These are phyloP conservation scores for Uronychia setigera DNA, from an alignment of 73 alveolate genomes.

Conservation along the genomic window DNA sequence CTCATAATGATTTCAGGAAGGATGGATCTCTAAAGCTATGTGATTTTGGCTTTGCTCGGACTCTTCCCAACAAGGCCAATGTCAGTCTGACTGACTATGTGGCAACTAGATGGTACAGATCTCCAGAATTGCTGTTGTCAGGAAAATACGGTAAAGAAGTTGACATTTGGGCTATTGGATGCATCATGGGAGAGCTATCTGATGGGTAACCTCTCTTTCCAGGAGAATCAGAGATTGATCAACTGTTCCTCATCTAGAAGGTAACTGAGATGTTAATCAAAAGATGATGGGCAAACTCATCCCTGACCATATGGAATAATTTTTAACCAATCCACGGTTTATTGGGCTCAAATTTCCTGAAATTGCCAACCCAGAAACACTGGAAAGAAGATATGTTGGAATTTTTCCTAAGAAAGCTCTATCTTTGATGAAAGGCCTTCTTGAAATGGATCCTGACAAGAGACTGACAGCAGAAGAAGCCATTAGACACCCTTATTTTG, in stretches of 20 bases:
- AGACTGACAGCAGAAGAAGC: conserved; percentile 90
- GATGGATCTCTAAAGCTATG: conserved; percentile 71
- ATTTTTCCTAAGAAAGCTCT: conserved; percentile 77
- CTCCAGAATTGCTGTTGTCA: conserved; percentile 87
- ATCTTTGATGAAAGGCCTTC: conserved; percentile 77
- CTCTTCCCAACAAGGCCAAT: conserved; percentile 41
- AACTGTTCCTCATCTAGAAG: conserved; percentile 51
- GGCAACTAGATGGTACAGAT: conserved; percentile 88
- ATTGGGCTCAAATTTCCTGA: conserved; percentile 50
- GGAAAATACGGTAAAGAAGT: conserved; percentile 86
- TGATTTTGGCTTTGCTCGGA: conserved; percentile 91
- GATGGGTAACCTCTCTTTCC: conserved; percentile 92
- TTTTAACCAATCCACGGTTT: conserved; percentile 9
- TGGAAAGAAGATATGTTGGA: conserved; percentile 86
- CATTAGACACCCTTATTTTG: conserved; percentile 80
- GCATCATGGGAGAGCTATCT: conserved; percentile 91
- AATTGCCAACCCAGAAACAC: conserved; percentile 85
- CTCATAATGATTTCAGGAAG: background rate
- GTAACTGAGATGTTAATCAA: background rate
- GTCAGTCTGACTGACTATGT: conserved; percentile 79
- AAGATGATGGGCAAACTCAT: background rate
- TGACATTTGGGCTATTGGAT: conserved; percentile 95
- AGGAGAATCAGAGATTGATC: conserved; percentile 86
- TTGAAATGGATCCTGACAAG: conserved; percentile 86
- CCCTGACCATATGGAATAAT: background rate